phyloP scores from a whole-genome alignment of 495 filamentous ascomycete genomes.

The Talaromyces thailandensis region DNA sequence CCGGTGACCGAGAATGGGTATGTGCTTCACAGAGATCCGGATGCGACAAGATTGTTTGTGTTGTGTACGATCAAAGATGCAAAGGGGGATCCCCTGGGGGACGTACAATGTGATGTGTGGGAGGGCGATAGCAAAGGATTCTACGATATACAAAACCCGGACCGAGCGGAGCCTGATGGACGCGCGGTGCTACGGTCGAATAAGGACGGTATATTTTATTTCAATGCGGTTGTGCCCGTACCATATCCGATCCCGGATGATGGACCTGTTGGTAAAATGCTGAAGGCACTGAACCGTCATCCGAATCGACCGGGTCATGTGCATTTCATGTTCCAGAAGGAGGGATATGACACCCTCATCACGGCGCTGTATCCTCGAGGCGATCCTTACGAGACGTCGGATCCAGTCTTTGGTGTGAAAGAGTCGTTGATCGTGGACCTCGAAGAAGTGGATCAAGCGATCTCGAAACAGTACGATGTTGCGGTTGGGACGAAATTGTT shows the following conservation, averaged over 20 bases:
- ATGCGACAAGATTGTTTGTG: slow-evolving; percentile 44
- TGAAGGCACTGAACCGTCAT: slow-evolving; percentile 55
- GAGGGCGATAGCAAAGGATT: slow-evolving; percentile 69
- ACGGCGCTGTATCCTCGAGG: slow-evolving; percentile 69
- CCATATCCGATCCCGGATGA: slow-evolving; percentile 74
- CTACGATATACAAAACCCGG: slow-evolving; percentile 71
- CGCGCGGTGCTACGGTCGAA: slow-evolving; percentile 60
- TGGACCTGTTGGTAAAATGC: slow-evolving; percentile 68
- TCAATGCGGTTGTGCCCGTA: slow-evolving; percentile 68
- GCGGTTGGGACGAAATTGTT: slow-evolving; percentile 36
- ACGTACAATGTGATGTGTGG: slow-evolving; percentile 73
- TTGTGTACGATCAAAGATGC: slow-evolving; percentile 62
- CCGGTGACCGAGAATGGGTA: slow-evolving; percentile 47
- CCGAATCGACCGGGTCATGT: slow-evolving; percentile 70
- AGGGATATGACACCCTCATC: slow-evolving; percentile 62
- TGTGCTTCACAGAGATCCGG: slow-evolving; percentile 48
- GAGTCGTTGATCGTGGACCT: slow-evolving; percentile 61
- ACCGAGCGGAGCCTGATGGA: slow-evolving; percentile 55
- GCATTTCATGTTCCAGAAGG: slow-evolving; percentile 77
- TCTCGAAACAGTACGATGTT: slow-evolving; percentile 43
- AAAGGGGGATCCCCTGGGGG: slow-evolving; percentile 48
- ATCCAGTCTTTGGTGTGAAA: slow-evolving; percentile 83
- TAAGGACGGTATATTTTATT: slow-evolving; percentile 62
- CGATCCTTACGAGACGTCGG: slow-evolving; percentile 69
- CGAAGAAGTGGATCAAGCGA: slow-evolving; percentile 43